Conservation (phyloP, 2,329 filamentous ascomycete species). For the Basipetospora sp. region DNA sequence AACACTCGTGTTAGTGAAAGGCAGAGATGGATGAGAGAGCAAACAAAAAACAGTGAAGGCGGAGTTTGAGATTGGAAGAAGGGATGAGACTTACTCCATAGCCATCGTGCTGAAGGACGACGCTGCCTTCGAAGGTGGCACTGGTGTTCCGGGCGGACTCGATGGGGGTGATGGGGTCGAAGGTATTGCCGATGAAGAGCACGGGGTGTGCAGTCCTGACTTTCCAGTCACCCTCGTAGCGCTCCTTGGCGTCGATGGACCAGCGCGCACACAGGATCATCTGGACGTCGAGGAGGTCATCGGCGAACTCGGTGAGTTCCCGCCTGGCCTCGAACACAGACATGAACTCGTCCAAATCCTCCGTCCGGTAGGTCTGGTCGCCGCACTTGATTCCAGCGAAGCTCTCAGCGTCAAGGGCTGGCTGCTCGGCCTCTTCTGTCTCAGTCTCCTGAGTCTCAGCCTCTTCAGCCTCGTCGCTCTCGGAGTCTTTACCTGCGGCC, state of each 20-base stretch:
- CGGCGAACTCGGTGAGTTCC: too few species aligned
- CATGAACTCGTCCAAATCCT: not conserved
- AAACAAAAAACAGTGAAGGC: too few species aligned
- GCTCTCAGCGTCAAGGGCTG: conserved; percentile 25
- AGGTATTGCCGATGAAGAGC: conserved; percentile 29
- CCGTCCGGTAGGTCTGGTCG: conserved; percentile 15
- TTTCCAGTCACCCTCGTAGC: conserved; percentile 13
- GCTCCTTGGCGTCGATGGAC: conserved; percentile 18
- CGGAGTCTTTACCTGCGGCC: conserved; percentile 23
- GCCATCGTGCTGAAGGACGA: conserved; percentile 32
- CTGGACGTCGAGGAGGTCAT: conserved; percentile 6
- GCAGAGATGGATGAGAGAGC: too few species aligned
- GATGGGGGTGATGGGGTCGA: conserved; percentile 33
- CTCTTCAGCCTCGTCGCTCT: not conserved
- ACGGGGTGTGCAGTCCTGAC: conserved; percentile 27
- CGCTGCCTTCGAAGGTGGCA: conserved; percentile 28
- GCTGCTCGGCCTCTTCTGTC: not conserved
- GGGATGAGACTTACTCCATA: conserved; percentile 27
- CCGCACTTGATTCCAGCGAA: conserved; percentile 24
- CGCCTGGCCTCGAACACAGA: not conserved
- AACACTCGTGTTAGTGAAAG: too few species aligned
- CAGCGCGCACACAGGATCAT: conserved; percentile 21
- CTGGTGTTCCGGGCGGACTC: conserved; percentile 30
- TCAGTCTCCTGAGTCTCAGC: conserved; percentile 6
- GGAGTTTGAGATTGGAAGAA: too few species aligned